Percentiles rank a stretch among this genome's conserved stretches.
Evolutionary conservation across 2,329 filamentous ascomycete genomes (phyloP).

Genomic region (Calonectria multiphialidica): DNA sequence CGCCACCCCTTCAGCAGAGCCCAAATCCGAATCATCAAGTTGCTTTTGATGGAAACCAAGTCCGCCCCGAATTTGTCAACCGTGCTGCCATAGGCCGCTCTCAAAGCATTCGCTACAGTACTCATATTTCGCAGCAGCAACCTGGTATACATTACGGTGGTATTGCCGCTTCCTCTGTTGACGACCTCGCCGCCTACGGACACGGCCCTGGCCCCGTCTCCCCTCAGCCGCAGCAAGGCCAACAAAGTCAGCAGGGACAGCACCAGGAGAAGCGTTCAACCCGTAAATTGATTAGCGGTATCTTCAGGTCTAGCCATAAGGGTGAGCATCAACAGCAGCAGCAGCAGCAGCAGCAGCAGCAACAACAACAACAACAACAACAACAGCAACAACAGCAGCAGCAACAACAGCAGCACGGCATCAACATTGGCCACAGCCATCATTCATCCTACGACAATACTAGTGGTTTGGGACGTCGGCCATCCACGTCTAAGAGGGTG

Average conservation of each 20-base stretch:
- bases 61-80: conserved; percentile 59
- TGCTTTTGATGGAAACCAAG: conserved; percentile 50
- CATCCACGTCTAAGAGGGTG: conserved; percentile 71
- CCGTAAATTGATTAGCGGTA: conserved; percentile 29
- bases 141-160: conserved; percentile 47
- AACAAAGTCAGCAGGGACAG: conserved; percentile 47
- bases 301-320: conserved; percentile 32
- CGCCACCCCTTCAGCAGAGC: conserved; percentile 45
- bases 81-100: conserved; percentile 58
- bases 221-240: conserved; percentile 43
- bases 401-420: conserved; percentile 45
- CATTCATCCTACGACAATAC: conserved; percentile 61
- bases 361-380: conserved; percentile 47
- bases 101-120: conserved; percentile 64
- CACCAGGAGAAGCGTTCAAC: conserved; percentile 40
- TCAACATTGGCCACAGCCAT: conserved; percentile 43
- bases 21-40: conserved; percentile 43
- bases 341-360: conserved; percentile 49
- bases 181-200: conserved; percentile 51
- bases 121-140: conserved; percentile 45
- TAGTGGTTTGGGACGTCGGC: conserved; percentile 62
- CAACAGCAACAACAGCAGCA: conserved; percentile 52
- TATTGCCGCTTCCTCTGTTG: conserved; percentile 54
- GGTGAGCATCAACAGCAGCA: conserved; percentile 41
- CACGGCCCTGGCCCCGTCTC: conserved; percentile 24